phyloP scores from a whole-genome alignment of 768 basidiomycete species.

The Mycena latifolia region DNA sequence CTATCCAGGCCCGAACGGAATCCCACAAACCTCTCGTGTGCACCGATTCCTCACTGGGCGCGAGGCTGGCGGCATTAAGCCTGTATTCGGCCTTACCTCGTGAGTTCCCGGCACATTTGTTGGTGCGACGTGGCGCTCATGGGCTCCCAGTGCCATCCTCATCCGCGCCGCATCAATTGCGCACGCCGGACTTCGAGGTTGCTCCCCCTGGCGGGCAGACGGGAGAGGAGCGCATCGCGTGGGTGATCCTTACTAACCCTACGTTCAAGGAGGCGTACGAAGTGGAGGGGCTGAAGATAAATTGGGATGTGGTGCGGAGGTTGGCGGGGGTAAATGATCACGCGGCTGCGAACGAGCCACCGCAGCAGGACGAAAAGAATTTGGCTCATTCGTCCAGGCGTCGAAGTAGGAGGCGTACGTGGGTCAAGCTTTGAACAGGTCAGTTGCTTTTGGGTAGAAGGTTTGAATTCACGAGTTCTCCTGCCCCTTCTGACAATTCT shows the following conservation, averaged over 20 bases:
- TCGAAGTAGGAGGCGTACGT: no score
- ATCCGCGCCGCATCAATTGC: slow-evolving; percentile 60
- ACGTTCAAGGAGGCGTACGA: slow-evolving; percentile 54
- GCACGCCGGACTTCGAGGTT: slow-evolving; percentile 62
- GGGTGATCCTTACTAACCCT: slow-evolving; percentile 52
- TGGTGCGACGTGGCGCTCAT: not conserved
- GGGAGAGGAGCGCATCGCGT: slow-evolving; percentile 51
- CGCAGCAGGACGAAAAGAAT: no score
- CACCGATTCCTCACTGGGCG: slow-evolving; percentile 90
- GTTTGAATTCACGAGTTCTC: no score
- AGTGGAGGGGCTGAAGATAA: slow-evolving; percentile 49
- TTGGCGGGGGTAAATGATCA: slow-evolving; percentile 11
- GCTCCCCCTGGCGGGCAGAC: slow-evolving; percentile 48
- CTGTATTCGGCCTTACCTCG: slow-evolving; percentile 90
- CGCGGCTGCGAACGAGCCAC: no score
- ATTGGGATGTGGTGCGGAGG: slow-evolving; percentile 39
- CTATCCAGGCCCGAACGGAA: slow-evolving; percentile 55
- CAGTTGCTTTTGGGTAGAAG: no score
- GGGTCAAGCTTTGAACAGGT: no score
- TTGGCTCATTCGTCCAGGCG: no score
- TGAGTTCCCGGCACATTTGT: slow-evolving; percentile 59
- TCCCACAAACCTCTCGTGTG: slow-evolving; percentile 57
- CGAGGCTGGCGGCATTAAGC: slow-evolving; percentile 87
- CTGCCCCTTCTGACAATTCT: no score
- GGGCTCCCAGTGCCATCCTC: slow-evolving; percentile 59